phyloP scores from a whole-genome alignment of 208 protist genomes.

The Trypanosoma cruzi region DNA sequence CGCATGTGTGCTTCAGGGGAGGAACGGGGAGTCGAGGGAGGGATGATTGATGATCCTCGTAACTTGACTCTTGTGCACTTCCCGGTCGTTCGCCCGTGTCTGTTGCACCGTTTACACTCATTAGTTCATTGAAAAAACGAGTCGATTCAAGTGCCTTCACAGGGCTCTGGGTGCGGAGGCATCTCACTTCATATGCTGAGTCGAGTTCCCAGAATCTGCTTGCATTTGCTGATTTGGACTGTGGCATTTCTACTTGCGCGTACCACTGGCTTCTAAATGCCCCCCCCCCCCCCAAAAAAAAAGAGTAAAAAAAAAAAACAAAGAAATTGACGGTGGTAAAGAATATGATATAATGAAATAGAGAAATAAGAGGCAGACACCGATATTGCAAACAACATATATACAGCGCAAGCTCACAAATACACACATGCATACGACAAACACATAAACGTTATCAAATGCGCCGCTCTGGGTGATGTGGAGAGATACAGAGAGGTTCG shows the following conservation, averaged over 20 bases:
- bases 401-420: not conserved
- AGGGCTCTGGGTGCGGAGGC: not conserved
- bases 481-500: conserved; percentile 51
- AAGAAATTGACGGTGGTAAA: not conserved
- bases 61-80: not conserved
- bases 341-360: not conserved
- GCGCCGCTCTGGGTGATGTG: conserved; percentile 79
- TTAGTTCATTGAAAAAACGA: conserved; percentile 20
- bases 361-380: not conserved
- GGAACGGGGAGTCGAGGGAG: conserved; percentile 36
- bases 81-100: conserved; percentile 12
- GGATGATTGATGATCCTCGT: conserved; percentile 30
- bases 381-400: not conserved
- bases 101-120: conserved; percentile 24
- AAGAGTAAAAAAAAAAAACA: not conserved
- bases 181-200: conserved; percentile 14
- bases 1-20: conserved; percentile 29
- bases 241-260: not conserved
- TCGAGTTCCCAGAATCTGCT: conserved; percentile 28
- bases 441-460: conserved; percentile 5
- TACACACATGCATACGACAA: not conserved
- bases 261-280: not conserved
- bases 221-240: not conserved
- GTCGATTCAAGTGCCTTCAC: conserved; percentile 11
- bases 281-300: not conserved